A percentile compares a stretch with the other conserved stretches of the same genome.
Evolutionary conservation across 768 basidiomycete genomes (phyloP).

Genomic region (Naganishia vaughanmartiniae): DNA sequence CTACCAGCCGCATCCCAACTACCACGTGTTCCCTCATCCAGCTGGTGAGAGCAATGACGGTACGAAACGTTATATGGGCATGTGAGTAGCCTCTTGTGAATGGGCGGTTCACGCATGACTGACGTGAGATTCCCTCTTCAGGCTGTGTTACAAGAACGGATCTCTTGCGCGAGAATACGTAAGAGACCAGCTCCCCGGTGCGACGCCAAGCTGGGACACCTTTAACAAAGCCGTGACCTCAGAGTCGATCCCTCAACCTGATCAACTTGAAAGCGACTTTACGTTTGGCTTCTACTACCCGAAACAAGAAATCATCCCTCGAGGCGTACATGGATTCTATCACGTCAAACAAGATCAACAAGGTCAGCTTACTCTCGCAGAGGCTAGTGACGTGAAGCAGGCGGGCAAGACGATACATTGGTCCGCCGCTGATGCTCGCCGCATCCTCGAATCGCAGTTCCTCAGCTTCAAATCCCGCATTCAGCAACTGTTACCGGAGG

Average conservation of each 20-base stretch:
- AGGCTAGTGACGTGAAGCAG: constrained; percentile 28
- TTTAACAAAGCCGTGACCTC: constrained; percentile 67
- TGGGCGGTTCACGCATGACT: not conserved
- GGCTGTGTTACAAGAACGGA: constrained; percentile 53
- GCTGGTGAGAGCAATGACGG: constrained; percentile 53
- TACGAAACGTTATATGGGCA: constrained; percentile 63
- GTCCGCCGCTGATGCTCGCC: constrained; percentile 62
- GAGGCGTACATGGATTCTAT: constrained; percentile 69
- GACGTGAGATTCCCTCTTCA: not conserved
- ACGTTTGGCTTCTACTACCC: constrained; percentile 73
- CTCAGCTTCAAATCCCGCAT: constrained; percentile 76
- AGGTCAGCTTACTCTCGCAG: constrained; percentile 31
- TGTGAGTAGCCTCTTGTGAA: constrained; percentile 50
- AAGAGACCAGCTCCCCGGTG: constrained; percentile 59
- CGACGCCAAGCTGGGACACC: constrained; percentile 63
- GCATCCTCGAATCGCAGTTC: constrained; percentile 80
- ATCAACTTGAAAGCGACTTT: constrained; percentile 28
- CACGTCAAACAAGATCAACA: constrained; percentile 30
- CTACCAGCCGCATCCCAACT: constrained; percentile 53
- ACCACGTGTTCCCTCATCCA: constrained; percentile 54
- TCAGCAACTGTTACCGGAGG: constrained; percentile 54
- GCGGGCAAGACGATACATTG: constrained; percentile 25
- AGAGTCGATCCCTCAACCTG: constrained; percentile 52
- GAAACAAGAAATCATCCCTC: constrained; percentile 82
- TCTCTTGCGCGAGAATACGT: constrained; percentile 76